Base-by-base conservation (phyloP, 2,329 filamentous ascomycete genomes). In the Plectosphaerella cucumerina region DNA sequence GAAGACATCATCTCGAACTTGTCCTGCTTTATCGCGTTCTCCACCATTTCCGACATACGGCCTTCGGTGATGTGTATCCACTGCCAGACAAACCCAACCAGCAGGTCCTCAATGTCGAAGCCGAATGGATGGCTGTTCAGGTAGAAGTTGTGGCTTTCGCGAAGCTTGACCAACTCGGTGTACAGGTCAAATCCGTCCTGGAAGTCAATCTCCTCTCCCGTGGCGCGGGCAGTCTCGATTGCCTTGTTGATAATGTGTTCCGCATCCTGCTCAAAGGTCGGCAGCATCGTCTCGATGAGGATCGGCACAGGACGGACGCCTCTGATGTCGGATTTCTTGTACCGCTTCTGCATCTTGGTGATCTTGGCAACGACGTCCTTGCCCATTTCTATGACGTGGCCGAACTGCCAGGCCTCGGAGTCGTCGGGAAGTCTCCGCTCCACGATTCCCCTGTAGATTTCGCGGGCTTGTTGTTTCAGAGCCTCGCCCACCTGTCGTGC, bases 181-280 rank as follows among this genome's bases (percentile, higher is more conserved):
- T 99, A 99, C 17, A 99, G 73, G 59, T 95, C 89, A 65, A 99
- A 97, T 0, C 93, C 94, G 66, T 99, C 94, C 62, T 96, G 83
- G 22, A 97, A 82, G 37, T 88, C 85, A 46, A 97, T 84, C 59
- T 96, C 90, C 50, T 85, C 78, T 14, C 82, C 85, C 48, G 79
- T 82, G 33, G 83, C 79, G 57, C 87, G 81, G 20, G 88, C 84
- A 49, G 86, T 80, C 52, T 87, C 80, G 57, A 97, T 77, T 54
- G 97, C 94, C 50, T 87, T 81, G 58, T 85, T 80, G 41, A 97
- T 85, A 57, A 99, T 84, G 60, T 93, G 91, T 55, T 87, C 82
- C 5, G 90, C 89, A 67, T 99, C 93, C 56, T 89, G 84, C 51
- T 96, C 92, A 65, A 96, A 97, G 54, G 87, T 87, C 1, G 94